Evolutionary conservation across 352 stramenopile species (phyloP).

Genomic region (Aphanomyces astaci): DNA sequence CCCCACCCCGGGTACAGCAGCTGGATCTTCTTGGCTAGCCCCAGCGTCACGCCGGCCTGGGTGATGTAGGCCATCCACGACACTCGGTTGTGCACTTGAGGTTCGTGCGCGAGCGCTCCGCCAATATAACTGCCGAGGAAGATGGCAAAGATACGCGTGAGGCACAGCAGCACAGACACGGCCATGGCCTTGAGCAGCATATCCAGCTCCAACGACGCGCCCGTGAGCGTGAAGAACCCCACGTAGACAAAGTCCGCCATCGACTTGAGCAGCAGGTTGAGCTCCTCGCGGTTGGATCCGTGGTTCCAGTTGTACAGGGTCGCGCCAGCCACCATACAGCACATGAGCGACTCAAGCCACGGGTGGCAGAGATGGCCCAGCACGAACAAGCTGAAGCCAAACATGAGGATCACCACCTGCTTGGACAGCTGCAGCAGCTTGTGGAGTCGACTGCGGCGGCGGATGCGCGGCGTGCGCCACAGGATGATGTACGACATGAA

Average conservation of each 20-base stretch:
- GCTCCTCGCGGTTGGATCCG: constrained; percentile 44
- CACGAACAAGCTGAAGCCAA: constrained; percentile 51
- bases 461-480: constrained; percentile 42
- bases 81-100: constrained; percentile 30
- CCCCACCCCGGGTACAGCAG: constrained; percentile 61
- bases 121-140: constrained; percentile 52
- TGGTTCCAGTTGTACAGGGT: constrained; percentile 54
- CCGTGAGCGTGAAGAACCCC: constrained; percentile 68
- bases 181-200: constrained; percentile 53
- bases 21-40: constrained; percentile 64
- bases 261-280: constrained; percentile 41
- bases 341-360: constrained; percentile 56
- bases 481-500: constrained; percentile 48
- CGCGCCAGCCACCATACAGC: constrained; percentile 56
- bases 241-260: constrained; percentile 57
- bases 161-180: constrained; percentile 43
- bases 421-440: constrained; percentile 34
- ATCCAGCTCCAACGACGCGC: constrained; percentile 52
- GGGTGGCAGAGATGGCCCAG: constrained; percentile 50
- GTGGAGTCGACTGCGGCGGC: constrained; percentile 42
- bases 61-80: constrained; percentile 75
- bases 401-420: constrained; percentile 50
- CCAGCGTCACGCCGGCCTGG: constrained; percentile 55
- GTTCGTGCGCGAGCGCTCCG: constrained; percentile 38
- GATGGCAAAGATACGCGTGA: constrained; percentile 46